phyloP scores from a whole-genome alignment of 495 filamentous ascomycete genomes.

The Daldinia vernicosa region DNA sequence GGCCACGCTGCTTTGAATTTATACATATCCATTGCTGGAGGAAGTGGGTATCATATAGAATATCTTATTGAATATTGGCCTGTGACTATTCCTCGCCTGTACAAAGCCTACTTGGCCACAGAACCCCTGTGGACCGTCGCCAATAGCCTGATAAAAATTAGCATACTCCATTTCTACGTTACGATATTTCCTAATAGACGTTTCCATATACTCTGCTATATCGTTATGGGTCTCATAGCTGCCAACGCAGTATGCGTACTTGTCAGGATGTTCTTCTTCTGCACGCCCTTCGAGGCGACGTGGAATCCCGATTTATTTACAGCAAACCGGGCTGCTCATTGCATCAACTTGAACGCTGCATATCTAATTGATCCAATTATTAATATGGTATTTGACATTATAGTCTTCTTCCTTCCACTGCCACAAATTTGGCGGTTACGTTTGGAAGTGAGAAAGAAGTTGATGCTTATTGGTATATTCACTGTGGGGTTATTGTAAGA shows the following conservation, averaged over 20 bases:
- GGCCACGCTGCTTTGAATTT: neutral
- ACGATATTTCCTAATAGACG: neutral
- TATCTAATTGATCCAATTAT: neutral
- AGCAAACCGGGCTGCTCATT: neutral
- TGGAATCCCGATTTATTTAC: neutral
- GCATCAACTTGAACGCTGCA: neutral
- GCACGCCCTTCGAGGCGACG: neutral
- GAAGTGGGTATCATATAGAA: neutral
- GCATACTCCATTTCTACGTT: neutral
- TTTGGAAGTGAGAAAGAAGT: neutral
- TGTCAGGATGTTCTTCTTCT: neutral
- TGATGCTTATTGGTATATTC: neutral
- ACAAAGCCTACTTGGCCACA: neutral
- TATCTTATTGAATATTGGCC: neutral
- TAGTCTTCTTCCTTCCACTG: neutral
- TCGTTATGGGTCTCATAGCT: neutral
- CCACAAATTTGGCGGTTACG: neutral
- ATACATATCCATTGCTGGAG: neutral
- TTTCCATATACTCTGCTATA: neutral
- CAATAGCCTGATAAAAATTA: neutral
- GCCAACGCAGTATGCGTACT: neutral
- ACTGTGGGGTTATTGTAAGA: neutral
- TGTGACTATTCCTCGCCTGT: neutral
- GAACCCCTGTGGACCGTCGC: neutral
- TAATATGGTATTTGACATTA: neutral